Evolutionary conservation across 768 basidiomycete species (phyloP).

Genomic region (Daedaleopsis sinensis): DNA sequence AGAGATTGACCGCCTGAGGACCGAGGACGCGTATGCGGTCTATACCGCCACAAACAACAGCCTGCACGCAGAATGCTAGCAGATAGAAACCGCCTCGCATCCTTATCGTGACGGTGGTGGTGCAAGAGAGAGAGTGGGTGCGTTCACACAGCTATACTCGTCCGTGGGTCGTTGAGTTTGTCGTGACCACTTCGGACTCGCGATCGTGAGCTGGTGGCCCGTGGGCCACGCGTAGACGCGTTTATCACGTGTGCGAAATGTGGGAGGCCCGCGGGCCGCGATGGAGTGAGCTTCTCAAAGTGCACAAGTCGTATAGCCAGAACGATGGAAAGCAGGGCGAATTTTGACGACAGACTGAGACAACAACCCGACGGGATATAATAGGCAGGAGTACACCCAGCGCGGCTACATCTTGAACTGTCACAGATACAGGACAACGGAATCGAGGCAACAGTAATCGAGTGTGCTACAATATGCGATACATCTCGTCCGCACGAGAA

Average conservation of each 20-base stretch:
- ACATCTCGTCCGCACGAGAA: background rate
- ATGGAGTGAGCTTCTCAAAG: too few species aligned
- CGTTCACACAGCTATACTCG: too few species aligned
- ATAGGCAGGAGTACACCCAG: background rate
- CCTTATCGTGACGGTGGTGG: background rate
- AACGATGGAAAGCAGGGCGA: too few species aligned
- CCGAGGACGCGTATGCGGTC: slow-evolving; percentile 36
- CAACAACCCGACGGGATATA: background rate
- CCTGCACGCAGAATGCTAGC: slow-evolving; percentile 1
- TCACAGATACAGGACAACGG: background rate
- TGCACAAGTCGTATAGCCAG: too few species aligned
- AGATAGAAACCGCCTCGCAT: slow-evolving; percentile 3
- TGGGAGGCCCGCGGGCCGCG: too few species aligned
- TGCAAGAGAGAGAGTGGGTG: background rate
- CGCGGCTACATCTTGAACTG: background rate
- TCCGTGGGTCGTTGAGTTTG: too few species aligned
- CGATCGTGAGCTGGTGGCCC: too few species aligned
- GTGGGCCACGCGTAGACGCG: too few species aligned
- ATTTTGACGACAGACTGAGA: too few species aligned
- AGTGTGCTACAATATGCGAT: slow-evolving; percentile 2
- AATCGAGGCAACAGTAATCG: background rate
- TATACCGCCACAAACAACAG: slow-evolving; percentile 10
- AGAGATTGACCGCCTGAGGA: slow-evolving; percentile 67
- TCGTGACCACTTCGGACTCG: too few species aligned
- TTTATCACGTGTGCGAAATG: too few species aligned